Conservation (phyloP, 1,284 basidiomycete species). For the Wallemia ichthyophaga region DNA sequence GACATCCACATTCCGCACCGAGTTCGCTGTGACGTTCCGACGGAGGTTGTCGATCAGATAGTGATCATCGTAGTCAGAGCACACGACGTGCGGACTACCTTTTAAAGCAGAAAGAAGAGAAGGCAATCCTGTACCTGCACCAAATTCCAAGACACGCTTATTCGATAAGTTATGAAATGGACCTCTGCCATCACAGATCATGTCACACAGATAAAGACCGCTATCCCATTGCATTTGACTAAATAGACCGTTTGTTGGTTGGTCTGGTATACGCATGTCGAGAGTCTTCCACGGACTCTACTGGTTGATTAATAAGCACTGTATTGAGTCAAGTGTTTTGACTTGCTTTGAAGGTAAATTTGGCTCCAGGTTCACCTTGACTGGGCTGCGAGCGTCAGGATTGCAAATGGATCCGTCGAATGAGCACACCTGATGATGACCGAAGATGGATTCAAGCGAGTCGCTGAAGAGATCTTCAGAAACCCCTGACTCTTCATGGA, state of each 20-base stretch:
- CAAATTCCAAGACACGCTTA: background rate
- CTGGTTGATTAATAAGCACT: no score
- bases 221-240: background rate
- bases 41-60: background rate
- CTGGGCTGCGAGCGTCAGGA: no score
- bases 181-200: background rate
- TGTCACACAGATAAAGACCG: background rate
- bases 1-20: background rate
- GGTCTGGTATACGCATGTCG: background rate
- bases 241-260: background rate
- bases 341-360: background rate
- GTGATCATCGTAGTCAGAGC: background rate
- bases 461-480: background rate
- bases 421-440: conserved; percentile 1
- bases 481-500: background rate
- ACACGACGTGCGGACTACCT: background rate
- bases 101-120: background rate
- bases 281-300: background rate
- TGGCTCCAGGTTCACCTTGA: background rate
- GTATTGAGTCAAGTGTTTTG: background rate
- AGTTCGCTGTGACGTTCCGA: background rate
- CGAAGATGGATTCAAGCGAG: background rate
- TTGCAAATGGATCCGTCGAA: no score
- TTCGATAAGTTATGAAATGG: background rate
- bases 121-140: background rate